Evolutionary conservation across 1,284 basidiomycete genomes (phyloP), one percentile per base, ranked within the genome.

Genomic region (Cryptococcus sp.): DNA sequence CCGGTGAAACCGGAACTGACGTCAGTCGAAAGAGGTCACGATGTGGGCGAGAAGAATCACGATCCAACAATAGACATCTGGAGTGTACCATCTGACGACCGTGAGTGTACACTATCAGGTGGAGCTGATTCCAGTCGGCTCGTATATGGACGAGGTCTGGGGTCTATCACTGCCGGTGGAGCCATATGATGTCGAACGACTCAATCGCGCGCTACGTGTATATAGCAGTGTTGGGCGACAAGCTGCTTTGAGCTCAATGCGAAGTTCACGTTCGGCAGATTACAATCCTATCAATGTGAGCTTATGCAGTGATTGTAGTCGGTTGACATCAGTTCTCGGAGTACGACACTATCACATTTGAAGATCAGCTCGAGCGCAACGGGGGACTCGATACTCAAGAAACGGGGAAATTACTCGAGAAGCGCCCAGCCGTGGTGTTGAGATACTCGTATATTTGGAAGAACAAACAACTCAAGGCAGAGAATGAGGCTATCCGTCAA

Each of bases 371-470:
- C 13, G 69, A 69, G 39, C 60, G 61, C 32, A 58, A 63, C 37
- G 73, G 73, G n/a, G 73, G 73, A 14, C 61, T 77, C 4, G 71
- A 76, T 18, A 60, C 69, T 0, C 66, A 73, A 46, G 61, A 66
- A 9, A 70, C 69, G 3, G 59, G 59, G 49, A 70, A 73, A 50
- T 16, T 56, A 0, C 54, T 73, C 13, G 57, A 60, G 21, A 67
- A 68, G n/a, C 55, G 59, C 36, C 64, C 73, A 0, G 68, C 69
- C 36, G 70, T 75, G 34, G 67, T 72, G 13, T 56, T 76, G 4
- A 66, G 67, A 2, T 73, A 64, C 61, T 74, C 73, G 37, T 74
- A 75, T 58, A 75, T 72, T 52, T 72, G 73, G 62, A 72, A 75
- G 18, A 74, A 76, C 44, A 61, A 69, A 34, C 61, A 71, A 46